phyloP scores from a whole-genome alignment of 1,284 basidiomycete species.

The Pseudozyma tsukubaensis region DNA sequence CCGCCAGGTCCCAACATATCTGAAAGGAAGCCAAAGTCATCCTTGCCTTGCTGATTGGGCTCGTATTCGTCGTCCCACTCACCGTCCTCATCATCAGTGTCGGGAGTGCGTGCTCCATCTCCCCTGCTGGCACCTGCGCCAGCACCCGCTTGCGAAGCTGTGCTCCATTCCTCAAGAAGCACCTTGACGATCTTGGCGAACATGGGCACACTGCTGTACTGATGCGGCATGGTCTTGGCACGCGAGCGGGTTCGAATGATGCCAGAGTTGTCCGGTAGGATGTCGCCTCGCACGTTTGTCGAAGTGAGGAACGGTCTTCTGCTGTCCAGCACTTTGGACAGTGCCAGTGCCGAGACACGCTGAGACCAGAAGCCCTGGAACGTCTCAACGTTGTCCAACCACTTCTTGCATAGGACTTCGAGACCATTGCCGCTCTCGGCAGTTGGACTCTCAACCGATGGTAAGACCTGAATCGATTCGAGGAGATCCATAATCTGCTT shows the following conservation, averaged over 20 bases:
- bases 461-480: constrained; percentile 69
- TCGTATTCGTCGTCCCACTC: constrained; percentile 63
- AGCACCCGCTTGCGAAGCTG: constrained; percentile 63
- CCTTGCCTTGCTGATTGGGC: constrained; percentile 70
- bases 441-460: neutral
- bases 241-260: constrained; percentile 93
- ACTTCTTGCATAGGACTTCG: constrained; percentile 83
- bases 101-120: constrained; percentile 42
- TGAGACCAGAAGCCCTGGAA: constrained; percentile 88
- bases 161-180: constrained; percentile 82
- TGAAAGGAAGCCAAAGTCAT: constrained; percentile 70
- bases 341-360: constrained; percentile 76
- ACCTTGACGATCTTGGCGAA: constrained; percentile 91
- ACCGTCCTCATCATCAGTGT: constrained; percentile 58
- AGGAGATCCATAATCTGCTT: constrained; percentile 65
- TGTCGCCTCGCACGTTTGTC: constrained; percentile 88
- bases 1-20: constrained; percentile 74
- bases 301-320: constrained; percentile 76
- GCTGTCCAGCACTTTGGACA: constrained; percentile 80
- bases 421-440: constrained; percentile 73
- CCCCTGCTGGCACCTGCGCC: constrained; percentile 14
- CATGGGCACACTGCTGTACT: constrained; percentile 87
- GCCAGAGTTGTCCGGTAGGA: constrained; percentile 72
- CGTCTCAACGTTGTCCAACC: constrained; percentile 93
- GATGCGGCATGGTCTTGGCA: constrained; percentile 76